Percentiles rank a stretch among this genome's conserved stretches.
Evolutionary conservation across 148 eudicot genomes (phyloP).

Genomic region (Rhododendron vialii): DNA sequence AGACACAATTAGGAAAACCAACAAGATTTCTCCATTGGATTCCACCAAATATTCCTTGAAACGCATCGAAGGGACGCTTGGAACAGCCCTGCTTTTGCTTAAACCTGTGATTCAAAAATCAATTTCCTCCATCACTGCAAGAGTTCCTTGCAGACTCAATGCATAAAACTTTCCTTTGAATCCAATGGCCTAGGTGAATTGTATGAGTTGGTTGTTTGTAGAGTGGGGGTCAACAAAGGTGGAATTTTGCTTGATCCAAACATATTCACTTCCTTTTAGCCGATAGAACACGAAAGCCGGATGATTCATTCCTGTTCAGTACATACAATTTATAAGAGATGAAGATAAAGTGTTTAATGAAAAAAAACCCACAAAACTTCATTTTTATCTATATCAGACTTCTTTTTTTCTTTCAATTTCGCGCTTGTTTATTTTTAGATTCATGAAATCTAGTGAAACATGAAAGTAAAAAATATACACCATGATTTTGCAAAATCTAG

Average conservation of each 20-base stretch:
- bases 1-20: too few species aligned
- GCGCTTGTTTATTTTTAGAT: too few species aligned
- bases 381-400: too few species aligned
- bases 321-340: neutral
- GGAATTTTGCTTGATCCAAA: neutral
- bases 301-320: neutral
- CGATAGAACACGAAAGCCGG: neutral
- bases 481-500: too few species aligned
- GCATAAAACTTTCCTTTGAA: conserved; percentile 25
- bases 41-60: conserved; percentile 26
- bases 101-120: conserved; percentile 13
- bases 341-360: too few species aligned
- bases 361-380: too few species aligned
- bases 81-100: conserved; percentile 23
- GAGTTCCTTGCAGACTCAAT: conserved; percentile 26
- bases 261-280: neutral
- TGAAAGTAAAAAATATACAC: too few species aligned
- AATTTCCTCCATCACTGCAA: conserved; percentile 21
- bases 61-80: conserved; percentile 12
- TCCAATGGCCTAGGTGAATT: conserved; percentile 18
- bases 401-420: too few species aligned
- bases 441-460: too few species aligned
- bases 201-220: conserved; percentile 5
- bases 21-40: conserved; percentile 22
- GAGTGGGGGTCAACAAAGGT: conserved; percentile 15